Base-by-base conservation (phyloP, 139 green algal species). In the Chloropicon primus region DNA sequence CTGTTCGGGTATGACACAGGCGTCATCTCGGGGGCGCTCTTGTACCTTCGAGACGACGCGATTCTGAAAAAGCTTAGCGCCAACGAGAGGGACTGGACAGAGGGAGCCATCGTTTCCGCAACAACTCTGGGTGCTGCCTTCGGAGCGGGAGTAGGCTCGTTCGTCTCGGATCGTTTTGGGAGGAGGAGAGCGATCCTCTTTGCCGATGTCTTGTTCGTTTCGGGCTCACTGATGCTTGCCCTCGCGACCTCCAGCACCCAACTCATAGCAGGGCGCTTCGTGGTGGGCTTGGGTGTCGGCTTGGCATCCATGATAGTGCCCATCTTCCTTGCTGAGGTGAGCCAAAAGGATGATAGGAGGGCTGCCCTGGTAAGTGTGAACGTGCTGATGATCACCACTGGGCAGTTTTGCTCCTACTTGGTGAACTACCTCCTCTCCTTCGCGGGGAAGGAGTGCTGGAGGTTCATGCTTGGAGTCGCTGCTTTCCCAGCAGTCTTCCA, bases 381-480 rank as follows among this genome's bases (percentile, higher is more conserved):
- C 41, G 83, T 90, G 1, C 54, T 92, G 22, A 84, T 87, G 77
- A 91, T 93, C 75, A 93, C 89, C 0, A 26, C 62, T 72, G 88
- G 88, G 22, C 89, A 94, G 77, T 85, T 93, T 24, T 27, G 84
- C 21, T 85, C 89, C 0, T 94, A 94, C 54, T 1, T 91, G 2
- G 75, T 86, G 0, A 86, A 94, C 80, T 88, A 82, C 62, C 23
- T 79, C 0, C 89, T 91, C 74, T 87, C 86, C 10, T 79, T 82
- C 88, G 27, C 83, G 84, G 1, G 89, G 87, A 28, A 91, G 85
- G 41, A 62, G 41, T 62, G 41, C 2, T 93, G 88, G 86, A 80
- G 89, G 73, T 93, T 88, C 89, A 94, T 94, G 89, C 81, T 94
- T 24, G 89, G 89, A 22, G 53, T 92, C 0, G 83, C 89, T 0